Percentiles rank a stretch among this genome's conserved stretches.
phyloP scores from a whole-genome alignment of 176 grass and related monocot species.

The Avena atlantica region DNA sequence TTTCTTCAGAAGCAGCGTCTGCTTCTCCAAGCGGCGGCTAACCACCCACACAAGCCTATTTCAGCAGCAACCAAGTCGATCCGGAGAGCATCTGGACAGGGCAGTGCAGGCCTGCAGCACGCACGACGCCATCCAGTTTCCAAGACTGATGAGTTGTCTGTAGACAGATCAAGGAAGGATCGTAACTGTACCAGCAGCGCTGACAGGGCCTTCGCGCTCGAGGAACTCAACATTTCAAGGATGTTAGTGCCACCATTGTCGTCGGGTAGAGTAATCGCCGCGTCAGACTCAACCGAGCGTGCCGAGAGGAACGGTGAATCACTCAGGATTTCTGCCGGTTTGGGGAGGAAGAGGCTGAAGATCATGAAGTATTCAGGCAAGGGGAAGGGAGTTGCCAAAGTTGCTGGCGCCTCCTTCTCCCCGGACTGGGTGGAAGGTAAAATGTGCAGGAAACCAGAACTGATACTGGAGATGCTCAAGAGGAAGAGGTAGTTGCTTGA shows the following conservation, averaged over 20 bases:
- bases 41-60: constrained; percentile 57
- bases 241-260: not conserved
- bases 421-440: constrained; percentile 1
- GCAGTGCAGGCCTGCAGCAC: not conserved
- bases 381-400: constrained; percentile 14
- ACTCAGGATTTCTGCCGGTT: constrained; percentile 42
- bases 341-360: constrained; percentile 59
- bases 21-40: constrained; percentile 55
- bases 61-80: constrained; percentile 39
- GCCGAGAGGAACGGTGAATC: constrained; percentile 9
- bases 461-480: constrained; percentile 69
- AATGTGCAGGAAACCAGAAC: constrained; percentile 52
- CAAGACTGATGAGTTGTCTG: constrained; percentile 31
- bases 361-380: constrained; percentile 49
- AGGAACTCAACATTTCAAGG: constrained; percentile 22
- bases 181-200: not conserved
- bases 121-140: not conserved
- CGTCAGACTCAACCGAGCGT: not conserved
- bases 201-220: not conserved
- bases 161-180: constrained; percentile 6
- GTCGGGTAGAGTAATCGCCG: not conserved
- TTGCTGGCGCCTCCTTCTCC: not conserved
- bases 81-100: constrained; percentile 35
- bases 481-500: constrained; percentile 49
- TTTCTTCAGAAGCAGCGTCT: constrained; percentile 43